Base-by-base conservation (phyloP, 768 basidiomycete genomes). In the Termitomyces sp. region DNA sequence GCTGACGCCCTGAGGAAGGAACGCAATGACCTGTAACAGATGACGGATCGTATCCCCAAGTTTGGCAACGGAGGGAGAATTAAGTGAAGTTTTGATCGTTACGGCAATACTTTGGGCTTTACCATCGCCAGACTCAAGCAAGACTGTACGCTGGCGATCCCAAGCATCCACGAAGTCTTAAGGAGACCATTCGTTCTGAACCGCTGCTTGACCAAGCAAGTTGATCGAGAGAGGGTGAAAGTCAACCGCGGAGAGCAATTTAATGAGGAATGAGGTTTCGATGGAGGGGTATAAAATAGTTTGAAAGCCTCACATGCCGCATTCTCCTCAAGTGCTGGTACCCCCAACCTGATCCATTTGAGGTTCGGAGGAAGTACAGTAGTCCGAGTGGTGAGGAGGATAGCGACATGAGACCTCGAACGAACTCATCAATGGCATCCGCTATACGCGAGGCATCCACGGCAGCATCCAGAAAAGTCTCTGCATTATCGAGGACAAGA, bases 221-320 rank as follows among this genome's bases (percentile, higher is more conserved):
- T 66, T 63, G 28, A 66, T 61, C 5, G 65, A 66, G 20, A 65
- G 62, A 9, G 65, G 65, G 20, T 65, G 65, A n/a, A 62, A 62
- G 48, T 63, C 65, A 5, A 65, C n/a, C 16, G 61, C 44, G 8
- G 65, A 48, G 16, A 61, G 53, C 24, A 66, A 53, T 42, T 56
- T 61, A 15, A 24, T 22, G 15, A 63, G 54, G 13, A 45, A 15
- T 2, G 50, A 40, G 2, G 18, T 50, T 11, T 64, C 63, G 5
- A 60, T 42, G 13, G 51, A 16, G 54, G 39, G 3, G 32, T 50
- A 11, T 62, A 65, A 22, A 60, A 53, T 32, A 36, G 20, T 18
- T 20, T 57, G 49, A 65, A 62, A n/a, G 59, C 61, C 11, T 52
- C 58, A 20, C 55, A 57, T 1, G 64, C 64, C 3, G 53, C 42